Base-by-base conservation (phyloP, 2,329 filamentous ascomycete species). In the Ascochyta rabiei region DNA sequence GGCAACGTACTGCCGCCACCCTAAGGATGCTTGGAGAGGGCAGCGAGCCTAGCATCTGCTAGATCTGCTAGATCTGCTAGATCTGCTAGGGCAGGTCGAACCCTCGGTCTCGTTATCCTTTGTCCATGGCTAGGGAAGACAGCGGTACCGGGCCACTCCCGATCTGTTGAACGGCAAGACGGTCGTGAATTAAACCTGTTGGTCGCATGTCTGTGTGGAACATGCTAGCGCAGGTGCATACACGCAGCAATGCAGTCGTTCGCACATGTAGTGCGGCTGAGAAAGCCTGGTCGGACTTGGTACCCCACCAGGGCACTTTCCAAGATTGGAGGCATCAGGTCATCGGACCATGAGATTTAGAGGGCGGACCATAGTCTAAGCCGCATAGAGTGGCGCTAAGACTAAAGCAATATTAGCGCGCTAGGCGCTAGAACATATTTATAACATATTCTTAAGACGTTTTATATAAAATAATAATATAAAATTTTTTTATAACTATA, bases 211-310 rank as follows among this genome's bases (percentile, higher is more conserved):
- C 4, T 30, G 9, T 30, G 28, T 13, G 3, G 28, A 30, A 13
- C 28, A 13, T 18, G 12, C 21, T 38, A 43, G 44, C 19, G 42
- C 37, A 28, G 24, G 24, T 28, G 24, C 24, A 28, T 28, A n/a
- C n/a, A 28, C 33, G 40, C 39, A 30, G 19, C 26, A 16, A 31
- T 34, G 40, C 52, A 49, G 45, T 46, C 21, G 52, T 55, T 50
- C 42, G 43, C 46, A 35, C 41, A 50, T 33, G 41, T 53, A 21
- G 53, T 54, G 62, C 57, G 59, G 61, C 61, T 62, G 55, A 59
- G 49, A 16, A 16, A 31, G 42, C 33, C 23, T 42, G 50, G 24
- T 35, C 40, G 21, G 7, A 19, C 2, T 46, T 3, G 23, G 30
- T 35, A 38, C 33, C 46, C 41, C 40, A 26, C 46, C 52, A 37